Evolutionary conservation across 2,329 filamentous ascomycete species (phyloP).

Genomic region (Exophiala mesophila): DNA sequence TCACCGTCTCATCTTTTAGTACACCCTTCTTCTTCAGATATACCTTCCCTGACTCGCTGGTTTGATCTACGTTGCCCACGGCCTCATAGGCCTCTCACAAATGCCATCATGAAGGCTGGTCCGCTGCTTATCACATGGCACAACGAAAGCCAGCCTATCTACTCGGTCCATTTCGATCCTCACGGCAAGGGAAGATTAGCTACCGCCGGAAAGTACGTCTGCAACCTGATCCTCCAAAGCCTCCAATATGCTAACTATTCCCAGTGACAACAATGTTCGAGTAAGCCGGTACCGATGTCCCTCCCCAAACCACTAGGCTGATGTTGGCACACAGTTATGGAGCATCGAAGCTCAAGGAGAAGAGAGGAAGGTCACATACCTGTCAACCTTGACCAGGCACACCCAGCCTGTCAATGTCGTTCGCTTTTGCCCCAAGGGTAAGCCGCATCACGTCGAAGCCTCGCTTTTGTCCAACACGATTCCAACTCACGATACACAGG

Average conservation of each 20-base stretch:
- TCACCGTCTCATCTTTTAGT: constrained; percentile 4
- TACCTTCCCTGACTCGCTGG: constrained; percentile 2
- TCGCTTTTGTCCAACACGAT: too few species aligned
- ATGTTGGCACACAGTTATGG: constrained; percentile 65
- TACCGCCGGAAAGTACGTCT: constrained; percentile 70
- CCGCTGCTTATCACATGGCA: constrained; percentile 99
- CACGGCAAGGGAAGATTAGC: constrained; percentile 86
- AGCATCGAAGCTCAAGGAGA: constrained; percentile 79
- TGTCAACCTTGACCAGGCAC: constrained; percentile 87
- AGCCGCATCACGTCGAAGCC: too few species aligned
- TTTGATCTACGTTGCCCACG: constrained; percentile 14
- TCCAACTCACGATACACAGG: constrained; percentile 55
- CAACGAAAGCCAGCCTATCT: constrained; percentile 92
- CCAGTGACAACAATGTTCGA: constrained; percentile 82
- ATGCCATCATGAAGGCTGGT: constrained; percentile 76
- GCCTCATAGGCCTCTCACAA: constrained; percentile 15
- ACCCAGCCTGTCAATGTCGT: constrained; percentile 98
- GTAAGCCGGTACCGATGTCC: constrained; percentile 48
- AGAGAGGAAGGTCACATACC: constrained; percentile 82
- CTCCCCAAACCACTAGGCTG: constrained; percentile 29
- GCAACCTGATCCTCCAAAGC: not conserved
- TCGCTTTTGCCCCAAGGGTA: constrained; percentile 89
- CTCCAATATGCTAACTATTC: constrained; percentile 11
- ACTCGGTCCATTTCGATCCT: constrained; percentile 94
- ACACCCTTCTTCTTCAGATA: constrained; percentile 3